Evolutionary conservation across 163 green algal genomes (phyloP), one percentile per base, ranked within the genome.

Genomic region (Coccomyxa subellipsoidea): DNA sequence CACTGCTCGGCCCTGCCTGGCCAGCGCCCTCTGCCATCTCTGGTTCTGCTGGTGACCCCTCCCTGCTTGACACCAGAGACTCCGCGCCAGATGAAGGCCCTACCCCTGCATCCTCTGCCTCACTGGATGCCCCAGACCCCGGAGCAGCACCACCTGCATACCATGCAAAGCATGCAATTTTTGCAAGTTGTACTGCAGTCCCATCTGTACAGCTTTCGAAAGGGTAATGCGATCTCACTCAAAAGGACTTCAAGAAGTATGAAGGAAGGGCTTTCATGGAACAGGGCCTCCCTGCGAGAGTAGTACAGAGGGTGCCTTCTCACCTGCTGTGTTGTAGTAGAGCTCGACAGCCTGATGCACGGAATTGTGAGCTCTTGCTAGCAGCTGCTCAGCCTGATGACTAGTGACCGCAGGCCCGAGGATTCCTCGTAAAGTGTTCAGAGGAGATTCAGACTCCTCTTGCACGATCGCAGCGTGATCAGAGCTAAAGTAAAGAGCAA

Each of bases 331-430:
- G 47, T 29, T 38, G 36, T 77, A 82, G 54, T 82, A 47, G 2
- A 82, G 59, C 47, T 82, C 54, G 36, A 82, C 54, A 32, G 78
- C 78, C 35, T 54, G 4, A 21, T 82, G 78, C 54, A 82, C 78
- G 32, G 27, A 32, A 23, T 73, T 73, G 6, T 73, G 66, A 32
- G 66, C 66, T 36, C n/a, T 34, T 10, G 29, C 32, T 8, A 73
- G 66, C 29, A 73, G 27, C 10, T 8, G 10, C 10, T 34, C 8
- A 32, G n/a, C 29, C 21, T 73, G 18, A 8, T 23, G 29, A 73
- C 8, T n/a, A 23, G 6, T 32, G 29, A 73, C 66, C 8, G 8
- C 27, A 36, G 66, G n/a, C 10, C 66, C 66, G 27, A 73, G 66
- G 18, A 73, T 34, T 36, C 21, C 66, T 35, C 66, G 66, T 23